phyloP scores from a whole-genome alignment of 495 filamentous ascomycete species.

The Daldinia grandis region DNA sequence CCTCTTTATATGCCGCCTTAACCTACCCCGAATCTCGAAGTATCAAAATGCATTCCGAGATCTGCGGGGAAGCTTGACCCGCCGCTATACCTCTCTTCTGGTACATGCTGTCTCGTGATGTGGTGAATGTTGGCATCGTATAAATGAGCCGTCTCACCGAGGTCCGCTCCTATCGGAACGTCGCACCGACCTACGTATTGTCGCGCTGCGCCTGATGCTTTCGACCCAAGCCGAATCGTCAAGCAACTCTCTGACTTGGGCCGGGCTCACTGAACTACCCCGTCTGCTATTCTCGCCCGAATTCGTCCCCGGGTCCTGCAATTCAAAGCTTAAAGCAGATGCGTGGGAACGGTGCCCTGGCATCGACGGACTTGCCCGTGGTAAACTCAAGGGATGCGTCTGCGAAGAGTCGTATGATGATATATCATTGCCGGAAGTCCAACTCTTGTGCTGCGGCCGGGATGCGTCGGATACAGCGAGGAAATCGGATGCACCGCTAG shows the following conservation, averaged over 20 bases:
- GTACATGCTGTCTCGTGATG: slow-evolving; percentile 30
- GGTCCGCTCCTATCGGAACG: slow-evolving; percentile 40
- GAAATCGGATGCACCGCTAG: slow-evolving; percentile 36
- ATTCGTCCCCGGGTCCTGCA: slow-evolving; percentile 44
- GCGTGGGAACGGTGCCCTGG: slow-evolving; percentile 44
- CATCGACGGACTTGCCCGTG: slow-evolving; percentile 42
- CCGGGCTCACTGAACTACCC: slow-evolving; percentile 75
- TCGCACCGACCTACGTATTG: slow-evolving; percentile 65
- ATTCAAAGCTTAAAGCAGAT: slow-evolving; percentile 57
- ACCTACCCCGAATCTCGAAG: slow-evolving; percentile 14
- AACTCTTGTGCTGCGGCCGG: slow-evolving; percentile 50
- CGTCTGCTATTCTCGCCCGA: slow-evolving; percentile 59
- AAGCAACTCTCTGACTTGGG: slow-evolving; percentile 81
- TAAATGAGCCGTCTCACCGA: slow-evolving; percentile 24
- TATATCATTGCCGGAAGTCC: slow-evolving; percentile 52
- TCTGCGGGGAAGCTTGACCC: slow-evolving; percentile 9
- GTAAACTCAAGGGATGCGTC: slow-evolving; percentile 54
- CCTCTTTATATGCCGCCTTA: slow-evolving; percentile 25
- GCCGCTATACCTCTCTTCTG: neutral
- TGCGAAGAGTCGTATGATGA: slow-evolving; percentile 54
- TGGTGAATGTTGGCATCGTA: slow-evolving; percentile 20
- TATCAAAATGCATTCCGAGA: slow-evolving; percentile 15
- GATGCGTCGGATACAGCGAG: slow-evolving; percentile 50
- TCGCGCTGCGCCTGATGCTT: slow-evolving; percentile 89
- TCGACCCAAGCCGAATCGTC: slow-evolving; percentile 91